Evolutionary conservation across 768 basidiomycete species (phyloP).

Genomic region (Lanmaoa pseudosensibilis): DNA sequence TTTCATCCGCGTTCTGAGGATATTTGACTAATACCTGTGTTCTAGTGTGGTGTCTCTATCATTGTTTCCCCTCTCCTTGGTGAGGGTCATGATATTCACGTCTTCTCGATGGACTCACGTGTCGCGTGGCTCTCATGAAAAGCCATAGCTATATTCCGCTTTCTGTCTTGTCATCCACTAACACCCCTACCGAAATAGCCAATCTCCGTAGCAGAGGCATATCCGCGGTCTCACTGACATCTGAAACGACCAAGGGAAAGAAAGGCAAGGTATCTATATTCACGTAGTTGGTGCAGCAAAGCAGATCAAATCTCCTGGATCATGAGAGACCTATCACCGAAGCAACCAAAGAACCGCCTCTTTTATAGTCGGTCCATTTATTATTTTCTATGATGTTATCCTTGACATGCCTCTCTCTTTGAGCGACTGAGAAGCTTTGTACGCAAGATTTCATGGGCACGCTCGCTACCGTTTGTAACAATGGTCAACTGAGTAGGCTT

Average conservation of each 20-base stretch:
- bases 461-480: slow-evolving; percentile 50
- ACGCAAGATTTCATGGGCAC: slow-evolving; percentile 52
- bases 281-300: background rate
- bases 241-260: slow-evolving; percentile 58
- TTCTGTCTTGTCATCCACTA: background rate
- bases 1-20: too few relatives aligned
- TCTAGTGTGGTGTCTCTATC: slow-evolving; percentile 66
- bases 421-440: slow-evolving; percentile 77
- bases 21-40: background rate
- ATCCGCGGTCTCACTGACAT: slow-evolving; percentile 60
- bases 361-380: slow-evolving; percentile 61
- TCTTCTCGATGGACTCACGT: background rate
- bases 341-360: slow-evolving; percentile 56
- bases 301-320: slow-evolving; percentile 46
- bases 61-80: slow-evolving; percentile 78
- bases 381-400: background rate
- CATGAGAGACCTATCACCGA: slow-evolving; percentile 56
- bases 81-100: slow-evolving; percentile 29
- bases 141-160: slow-evolving; percentile 54
- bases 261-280: slow-evolving; percentile 50
- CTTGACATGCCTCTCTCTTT: background rate
- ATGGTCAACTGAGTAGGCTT: slow-evolving; percentile 63
- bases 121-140: slow-evolving; percentile 68
- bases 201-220: slow-evolving; percentile 55
- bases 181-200: slow-evolving; percentile 54